A percentile compares a stretch with the other conserved stretches of the same genome.
Evolutionary conservation across 2,329 filamentous ascomycete genomes (phyloP).

Genomic region (Exophiala spinifera): DNA sequence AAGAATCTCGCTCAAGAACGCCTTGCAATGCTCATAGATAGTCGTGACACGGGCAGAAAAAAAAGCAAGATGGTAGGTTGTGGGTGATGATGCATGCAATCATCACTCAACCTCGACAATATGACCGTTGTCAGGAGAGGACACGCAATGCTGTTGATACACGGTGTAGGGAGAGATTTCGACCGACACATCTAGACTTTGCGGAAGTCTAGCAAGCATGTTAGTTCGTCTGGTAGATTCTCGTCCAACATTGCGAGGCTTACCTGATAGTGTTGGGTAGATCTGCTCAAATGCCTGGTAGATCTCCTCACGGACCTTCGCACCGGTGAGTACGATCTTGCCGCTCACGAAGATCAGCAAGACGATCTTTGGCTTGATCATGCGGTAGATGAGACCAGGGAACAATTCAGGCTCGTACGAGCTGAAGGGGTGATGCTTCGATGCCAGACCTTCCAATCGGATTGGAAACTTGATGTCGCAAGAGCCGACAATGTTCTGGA

Average conservation of each 20-base stretch:
- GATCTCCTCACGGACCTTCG: slow-evolving; percentile 97
- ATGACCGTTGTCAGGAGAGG: slow-evolving; percentile 14
- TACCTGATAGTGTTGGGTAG: slow-evolving; percentile 89
- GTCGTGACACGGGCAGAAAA: slow-evolving; percentile 23
- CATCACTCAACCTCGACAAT: slow-evolving; percentile 7
- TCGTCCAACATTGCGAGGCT: slow-evolving; percentile 26
- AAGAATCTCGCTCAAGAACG: slow-evolving; percentile 26
- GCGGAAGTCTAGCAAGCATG: slow-evolving; percentile 53
- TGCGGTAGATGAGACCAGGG: slow-evolving; percentile 98
- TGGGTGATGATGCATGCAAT: slow-evolving; percentile 5
- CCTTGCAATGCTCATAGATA: slow-evolving; percentile 31
- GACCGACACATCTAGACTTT: slow-evolving; percentile 49
- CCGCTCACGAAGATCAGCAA: slow-evolving; percentile 96
- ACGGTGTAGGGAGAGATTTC: slow-evolving; percentile 13
- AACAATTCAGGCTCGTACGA: slow-evolving; percentile 98
- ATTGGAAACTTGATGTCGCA: slow-evolving; percentile 99
- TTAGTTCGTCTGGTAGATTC: neutral
- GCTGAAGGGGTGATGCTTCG: slow-evolving; percentile 98
- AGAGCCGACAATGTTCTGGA: slow-evolving; percentile 98
- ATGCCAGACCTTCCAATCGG: slow-evolving; percentile 89
- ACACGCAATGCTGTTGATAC: slow-evolving; percentile 22
- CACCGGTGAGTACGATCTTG: slow-evolving; percentile 96
- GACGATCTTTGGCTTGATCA: slow-evolving; percentile 99
- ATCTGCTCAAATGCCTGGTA: slow-evolving; percentile 97
- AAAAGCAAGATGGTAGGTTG: slow-evolving; percentile 19